phyloP scores from a whole-genome alignment of 2,329 filamentous ascomycete species.

The Aureobasidium sp. region DNA sequence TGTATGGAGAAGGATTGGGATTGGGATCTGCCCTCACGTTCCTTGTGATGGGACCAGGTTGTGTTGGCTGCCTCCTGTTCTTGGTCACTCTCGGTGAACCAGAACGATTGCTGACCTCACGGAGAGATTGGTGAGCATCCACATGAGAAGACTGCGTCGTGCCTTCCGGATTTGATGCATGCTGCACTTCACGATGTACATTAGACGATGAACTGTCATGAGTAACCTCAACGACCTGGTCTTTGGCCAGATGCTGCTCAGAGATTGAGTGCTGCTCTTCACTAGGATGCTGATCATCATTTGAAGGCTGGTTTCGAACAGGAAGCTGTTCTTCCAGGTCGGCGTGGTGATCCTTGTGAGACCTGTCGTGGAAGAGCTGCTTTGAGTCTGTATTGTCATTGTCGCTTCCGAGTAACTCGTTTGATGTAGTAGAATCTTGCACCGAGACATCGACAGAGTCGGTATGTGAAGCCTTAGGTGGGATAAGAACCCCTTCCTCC shows the following conservation, averaged over 20 bases:
- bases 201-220: too few species aligned
- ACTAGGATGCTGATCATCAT: not conserved
- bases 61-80: constrained; percentile 2
- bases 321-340: not conserved
- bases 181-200: not conserved
- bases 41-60: not conserved
- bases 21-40: not conserved
- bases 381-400: not conserved
- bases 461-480: not conserved
- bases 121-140: not conserved
- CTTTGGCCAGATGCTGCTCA: not conserved
- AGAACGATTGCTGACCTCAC: not conserved
- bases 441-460: not conserved
- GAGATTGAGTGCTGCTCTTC: not conserved
- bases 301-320: not conserved
- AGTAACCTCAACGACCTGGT: not conserved
- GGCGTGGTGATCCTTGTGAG: not conserved
- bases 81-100: not conserved
- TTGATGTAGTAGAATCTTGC: not conserved
- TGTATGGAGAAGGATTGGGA: not conserved
- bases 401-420: not conserved
- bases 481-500: not conserved
- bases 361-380: not conserved
- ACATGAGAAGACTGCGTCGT: not conserved
- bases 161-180: not conserved